Conservation (phyloP, 257 asterid species). For the Jasminum sambac region DNA sequence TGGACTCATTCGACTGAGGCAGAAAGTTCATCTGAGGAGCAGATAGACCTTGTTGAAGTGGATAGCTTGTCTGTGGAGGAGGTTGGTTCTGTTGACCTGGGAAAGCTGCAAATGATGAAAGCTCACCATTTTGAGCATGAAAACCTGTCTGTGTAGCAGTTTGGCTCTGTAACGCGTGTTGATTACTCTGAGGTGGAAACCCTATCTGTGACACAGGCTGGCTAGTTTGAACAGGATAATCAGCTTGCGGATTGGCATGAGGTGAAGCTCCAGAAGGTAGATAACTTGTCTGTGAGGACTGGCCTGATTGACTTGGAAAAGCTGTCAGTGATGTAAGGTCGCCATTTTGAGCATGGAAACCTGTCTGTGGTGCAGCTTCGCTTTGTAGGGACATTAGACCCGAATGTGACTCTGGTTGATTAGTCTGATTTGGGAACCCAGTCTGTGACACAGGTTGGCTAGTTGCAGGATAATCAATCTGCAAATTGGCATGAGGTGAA, state of each 20-base stretch:
- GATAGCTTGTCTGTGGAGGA: constrained; percentile 40
- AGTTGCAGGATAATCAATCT: constrained; percentile 36
- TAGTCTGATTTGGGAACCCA: constrained; percentile 42
- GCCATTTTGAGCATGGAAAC: constrained; percentile 37
- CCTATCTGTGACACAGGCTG: constrained; percentile 38
- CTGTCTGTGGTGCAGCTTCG: constrained; percentile 38
- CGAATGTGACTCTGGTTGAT: constrained; percentile 36
- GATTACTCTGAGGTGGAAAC: constrained; percentile 43
- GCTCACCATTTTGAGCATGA: constrained; percentile 31
- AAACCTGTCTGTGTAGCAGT: constrained; percentile 37
- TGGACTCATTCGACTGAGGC: constrained; percentile 25
- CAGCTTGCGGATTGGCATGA: constrained; percentile 36
- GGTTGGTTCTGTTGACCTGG: constrained; percentile 1
- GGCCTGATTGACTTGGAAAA: not conserved
- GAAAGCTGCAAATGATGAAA: not conserved
- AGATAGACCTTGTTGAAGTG: constrained; percentile 38
- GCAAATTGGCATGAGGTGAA: constrained; percentile 37
- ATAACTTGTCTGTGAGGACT: not conserved
- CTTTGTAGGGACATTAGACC: constrained; percentile 37
- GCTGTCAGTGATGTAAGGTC: not conserved
- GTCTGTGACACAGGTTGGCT: constrained; percentile 34
- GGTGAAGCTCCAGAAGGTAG: constrained; percentile 67
- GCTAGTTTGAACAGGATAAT: constrained; percentile 36
- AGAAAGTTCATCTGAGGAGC: constrained; percentile 35
- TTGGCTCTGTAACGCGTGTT: constrained; percentile 38